Evolutionary conservation across 192 early-diverging fungal genomes (phyloP).

Genomic region (Coemansia javaensis): DNA sequence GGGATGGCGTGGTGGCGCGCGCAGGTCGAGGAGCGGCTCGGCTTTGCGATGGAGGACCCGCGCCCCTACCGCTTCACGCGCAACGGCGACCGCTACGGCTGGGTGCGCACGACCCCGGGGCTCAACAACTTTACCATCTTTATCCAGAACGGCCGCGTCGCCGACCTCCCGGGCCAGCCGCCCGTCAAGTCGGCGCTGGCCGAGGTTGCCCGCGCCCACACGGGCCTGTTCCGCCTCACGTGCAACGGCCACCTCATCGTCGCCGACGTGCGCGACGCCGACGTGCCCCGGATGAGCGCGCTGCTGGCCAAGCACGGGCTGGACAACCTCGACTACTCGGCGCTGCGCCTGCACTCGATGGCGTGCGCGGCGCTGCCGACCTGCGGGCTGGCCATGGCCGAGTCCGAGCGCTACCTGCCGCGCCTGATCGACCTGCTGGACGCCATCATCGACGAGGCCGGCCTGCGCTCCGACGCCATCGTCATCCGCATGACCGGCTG

Average conservation of each 20-base stretch:
- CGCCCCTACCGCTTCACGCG: constrained; percentile 74
- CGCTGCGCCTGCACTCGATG: constrained; percentile 85
- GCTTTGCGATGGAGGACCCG: constrained; percentile 63
- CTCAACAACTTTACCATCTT: constrained; percentile 75
- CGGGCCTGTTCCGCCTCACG: constrained; percentile 80
- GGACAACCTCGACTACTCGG: constrained; percentile 76
- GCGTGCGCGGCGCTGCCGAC: constrained; percentile 95
- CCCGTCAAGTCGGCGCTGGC: constrained; percentile 75
- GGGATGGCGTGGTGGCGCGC: constrained; percentile 86
- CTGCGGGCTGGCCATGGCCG: constrained; percentile 93
- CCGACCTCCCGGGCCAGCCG: constrained; percentile 68
- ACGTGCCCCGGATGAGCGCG: constrained; percentile 51
- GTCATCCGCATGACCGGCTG: constrained; percentile 97
- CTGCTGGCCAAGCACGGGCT: constrained; percentile 66
- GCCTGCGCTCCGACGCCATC: constrained; percentile 82
- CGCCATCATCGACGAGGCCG: constrained; percentile 68
- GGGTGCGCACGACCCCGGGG: constrained; percentile 50
- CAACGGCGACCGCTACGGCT: constrained; percentile 95
- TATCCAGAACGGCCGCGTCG: constrained; percentile 88
- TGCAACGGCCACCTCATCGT: constrained; percentile 92
- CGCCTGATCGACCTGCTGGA: constrained; percentile 77
- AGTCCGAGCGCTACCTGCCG: constrained; percentile 94
- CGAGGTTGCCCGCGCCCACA: constrained; percentile 68
- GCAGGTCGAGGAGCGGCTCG: constrained; percentile 78
- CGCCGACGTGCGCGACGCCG: constrained; percentile 65